A percentile compares a stretch with the other conserved stretches of the same genome.
phyloP scores from a whole-genome alignment of 768 basidiomycete genomes.

The Exidia glandulosa region DNA sequence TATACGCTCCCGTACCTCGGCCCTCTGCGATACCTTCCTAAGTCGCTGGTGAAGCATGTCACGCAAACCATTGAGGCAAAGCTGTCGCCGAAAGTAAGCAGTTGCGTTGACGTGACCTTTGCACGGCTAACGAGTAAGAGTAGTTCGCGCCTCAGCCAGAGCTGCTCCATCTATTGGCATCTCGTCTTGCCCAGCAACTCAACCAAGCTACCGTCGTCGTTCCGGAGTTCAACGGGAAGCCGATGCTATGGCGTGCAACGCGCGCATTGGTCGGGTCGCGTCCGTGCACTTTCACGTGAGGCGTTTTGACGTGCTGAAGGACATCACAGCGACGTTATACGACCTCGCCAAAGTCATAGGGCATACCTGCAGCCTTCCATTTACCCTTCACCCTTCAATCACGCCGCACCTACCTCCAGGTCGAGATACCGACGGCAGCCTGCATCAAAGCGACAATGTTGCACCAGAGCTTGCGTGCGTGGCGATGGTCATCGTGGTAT shows the following conservation, averaged over 20 bases:
- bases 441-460: slow-evolving; percentile 49
- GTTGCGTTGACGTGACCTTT: background rate
- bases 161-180: slow-evolving; percentile 46
- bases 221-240: slow-evolving; percentile 67
- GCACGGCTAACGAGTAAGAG: background rate
- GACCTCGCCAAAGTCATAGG: slow-evolving; percentile 49
- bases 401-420: slow-evolving; percentile 29
- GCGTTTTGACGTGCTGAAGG: background rate
- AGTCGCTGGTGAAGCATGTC: slow-evolving; percentile 52
- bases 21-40: slow-evolving; percentile 49
- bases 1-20: slow-evolving; percentile 78
- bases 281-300: slow-evolving; percentile 31
- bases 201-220: slow-evolving; percentile 44
- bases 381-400: slow-evolving; percentile 47
- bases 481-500: slow-evolving; percentile 49
- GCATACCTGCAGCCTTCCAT: slow-evolving; percentile 42
- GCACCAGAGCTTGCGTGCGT: slow-evolving; percentile 58
- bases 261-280: slow-evolving; percentile 61
- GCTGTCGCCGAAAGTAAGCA: slow-evolving; percentile 58
- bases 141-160: slow-evolving; percentile 57
- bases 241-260: slow-evolving; percentile 67
- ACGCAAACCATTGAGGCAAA: slow-evolving; percentile 57
- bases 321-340: slow-evolving; percentile 49
- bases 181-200: slow-evolving; percentile 50
- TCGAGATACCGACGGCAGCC: slow-evolving; percentile 27